Base-by-base conservation (phyloP, 495 filamentous ascomycete genomes). In the Penicillium steckii region DNA sequence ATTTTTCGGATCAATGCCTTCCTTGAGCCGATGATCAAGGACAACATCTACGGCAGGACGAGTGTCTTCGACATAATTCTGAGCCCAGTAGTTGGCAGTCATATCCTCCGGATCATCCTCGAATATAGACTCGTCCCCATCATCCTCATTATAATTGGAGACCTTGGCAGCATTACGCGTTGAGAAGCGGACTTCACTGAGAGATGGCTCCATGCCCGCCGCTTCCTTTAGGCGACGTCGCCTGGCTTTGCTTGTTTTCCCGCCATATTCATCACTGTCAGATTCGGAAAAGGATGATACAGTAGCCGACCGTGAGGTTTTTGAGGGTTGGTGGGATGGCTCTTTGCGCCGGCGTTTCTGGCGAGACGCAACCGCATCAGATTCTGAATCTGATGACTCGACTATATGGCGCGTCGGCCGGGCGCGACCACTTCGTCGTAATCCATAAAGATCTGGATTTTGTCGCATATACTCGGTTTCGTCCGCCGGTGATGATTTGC, bases 401-500 rank as follows among this genome's bases (percentile, higher is more conserved):
- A 89, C 76, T 78, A 93, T 46, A 52, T 67, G 64, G 65, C 67
- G 69, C 21, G 61, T 68, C 38, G 75, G 75, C 55, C 80, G 78
- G 38, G 83, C 80, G 55, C 84, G 80, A 60, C 78, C 91, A 74
- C 94, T 98, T 64, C 94, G 81, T 53, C 94, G 82, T 44, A 99
- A 76, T 15, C 93, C 94, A 72, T 97, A 98, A 17, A 98, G 75
- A 65, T 97, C 94, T n/a, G 94, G 94, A 65, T 98, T 91, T 62
- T 90, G 85, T 55, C 83, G 78, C 57, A 96, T 96, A 59, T 83
- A 89, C 19, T 93, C 87, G 24, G 89, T 86, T 52, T 95, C 89
- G 38, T 88, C 86, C 18, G 85, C 80, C 21, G 74, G 72, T 32
- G 78, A 77, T 21, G 81, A 80, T 74, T 93, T 96, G 59, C 90